These are phyloP conservation scores for Lojkania enalia DNA, from an alignment of 2,329 filamentous ascomycete genomes.

Conservation along the genomic window DNA sequence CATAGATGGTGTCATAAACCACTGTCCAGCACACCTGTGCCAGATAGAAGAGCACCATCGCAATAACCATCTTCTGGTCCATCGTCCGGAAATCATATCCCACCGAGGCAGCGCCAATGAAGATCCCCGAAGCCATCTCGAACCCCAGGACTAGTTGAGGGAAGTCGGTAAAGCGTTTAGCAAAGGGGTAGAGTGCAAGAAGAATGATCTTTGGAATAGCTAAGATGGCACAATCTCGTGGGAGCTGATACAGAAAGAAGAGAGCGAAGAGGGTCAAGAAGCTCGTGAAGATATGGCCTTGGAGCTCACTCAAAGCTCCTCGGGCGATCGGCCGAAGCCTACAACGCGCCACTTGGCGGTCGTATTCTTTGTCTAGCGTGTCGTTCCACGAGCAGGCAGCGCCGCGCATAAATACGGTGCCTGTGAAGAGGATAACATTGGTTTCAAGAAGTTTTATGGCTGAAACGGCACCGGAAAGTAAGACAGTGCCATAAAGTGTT, in stretches of 20 bases:
- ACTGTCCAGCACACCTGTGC: conserved; percentile 25
- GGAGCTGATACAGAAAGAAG: conserved; percentile 44
- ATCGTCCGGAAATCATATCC: background rate
- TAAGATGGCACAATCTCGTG: conserved; percentile 45
- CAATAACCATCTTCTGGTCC: background rate
- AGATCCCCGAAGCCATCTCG: background rate
- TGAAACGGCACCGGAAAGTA: background rate
- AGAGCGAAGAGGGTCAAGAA: conserved; percentile 28
- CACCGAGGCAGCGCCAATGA: background rate
- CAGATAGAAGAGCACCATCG: background rate
- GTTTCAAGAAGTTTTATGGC: background rate
- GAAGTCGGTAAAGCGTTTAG: conserved; percentile 58
- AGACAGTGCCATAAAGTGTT: background rate
- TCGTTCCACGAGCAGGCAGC: conserved; percentile 58
- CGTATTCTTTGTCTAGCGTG: conserved; percentile 57
- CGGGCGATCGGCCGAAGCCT: conserved; percentile 38
- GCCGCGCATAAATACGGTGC: conserved; percentile 1
- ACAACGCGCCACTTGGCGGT: conserved; percentile 48
- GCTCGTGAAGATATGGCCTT: conserved; percentile 43
- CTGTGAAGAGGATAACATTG: background rate
- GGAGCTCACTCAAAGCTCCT: conserved; percentile 51
- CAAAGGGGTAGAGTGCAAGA: conserved; percentile 51
- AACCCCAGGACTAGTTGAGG: conserved; percentile 57
- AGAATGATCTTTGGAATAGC: conserved; percentile 49
- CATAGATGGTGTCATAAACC: conserved; percentile 45